These are phyloP conservation scores for Pezicula carpinea DNA, from an alignment of 2,329 filamentous ascomycete species.

Conservation along the genomic window DNA sequence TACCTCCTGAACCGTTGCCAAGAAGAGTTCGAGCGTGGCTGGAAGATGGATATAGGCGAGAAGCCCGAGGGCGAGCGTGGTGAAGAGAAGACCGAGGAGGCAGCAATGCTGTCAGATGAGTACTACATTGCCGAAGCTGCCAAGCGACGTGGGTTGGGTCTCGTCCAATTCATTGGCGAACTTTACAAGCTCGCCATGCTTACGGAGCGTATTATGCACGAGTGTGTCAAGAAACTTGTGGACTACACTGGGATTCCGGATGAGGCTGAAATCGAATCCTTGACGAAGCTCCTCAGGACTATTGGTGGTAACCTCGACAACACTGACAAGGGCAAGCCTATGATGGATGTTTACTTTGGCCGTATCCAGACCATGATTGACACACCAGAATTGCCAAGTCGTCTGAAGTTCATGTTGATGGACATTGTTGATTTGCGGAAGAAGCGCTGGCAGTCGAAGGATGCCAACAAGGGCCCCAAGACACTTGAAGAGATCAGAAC, in stretches of 20 bases:
- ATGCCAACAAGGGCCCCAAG: slow-evolving; percentile 90
- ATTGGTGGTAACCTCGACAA: slow-evolving; percentile 84
- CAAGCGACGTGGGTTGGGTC: slow-evolving; percentile 93
- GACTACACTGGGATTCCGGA: slow-evolving; percentile 92
- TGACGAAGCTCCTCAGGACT: slow-evolving; percentile 87
- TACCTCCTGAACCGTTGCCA: slow-evolving; percentile 98
- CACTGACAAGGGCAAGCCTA: slow-evolving; percentile 73
- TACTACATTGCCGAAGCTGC: slow-evolving; percentile 92
- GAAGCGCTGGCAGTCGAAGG: slow-evolving; percentile 78
- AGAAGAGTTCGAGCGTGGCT: slow-evolving; percentile 97
- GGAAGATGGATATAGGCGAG: slow-evolving; percentile 81
- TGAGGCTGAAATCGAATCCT: slow-evolving; percentile 92
- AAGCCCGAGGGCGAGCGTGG: slow-evolving; percentile 64
- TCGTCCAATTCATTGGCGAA: slow-evolving; percentile 98
- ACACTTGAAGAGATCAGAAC: slow-evolving; percentile 89
- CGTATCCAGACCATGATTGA: slow-evolving; percentile 82
- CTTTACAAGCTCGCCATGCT: slow-evolving; percentile 98
- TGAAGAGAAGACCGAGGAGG: slow-evolving; percentile 60
- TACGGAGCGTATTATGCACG: slow-evolving; percentile 98
- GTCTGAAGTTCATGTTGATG: slow-evolving; percentile 94
- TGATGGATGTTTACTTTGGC: slow-evolving; percentile 92
- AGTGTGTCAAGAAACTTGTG: slow-evolving; percentile 94
- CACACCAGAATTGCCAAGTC: slow-evolving; percentile 75
- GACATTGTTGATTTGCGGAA: slow-evolving; percentile 83
- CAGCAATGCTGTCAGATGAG: slow-evolving; percentile 85